phyloP scores from a whole-genome alignment of 1,284 basidiomycete genomes.

The Tilletiaria anomala region DNA sequence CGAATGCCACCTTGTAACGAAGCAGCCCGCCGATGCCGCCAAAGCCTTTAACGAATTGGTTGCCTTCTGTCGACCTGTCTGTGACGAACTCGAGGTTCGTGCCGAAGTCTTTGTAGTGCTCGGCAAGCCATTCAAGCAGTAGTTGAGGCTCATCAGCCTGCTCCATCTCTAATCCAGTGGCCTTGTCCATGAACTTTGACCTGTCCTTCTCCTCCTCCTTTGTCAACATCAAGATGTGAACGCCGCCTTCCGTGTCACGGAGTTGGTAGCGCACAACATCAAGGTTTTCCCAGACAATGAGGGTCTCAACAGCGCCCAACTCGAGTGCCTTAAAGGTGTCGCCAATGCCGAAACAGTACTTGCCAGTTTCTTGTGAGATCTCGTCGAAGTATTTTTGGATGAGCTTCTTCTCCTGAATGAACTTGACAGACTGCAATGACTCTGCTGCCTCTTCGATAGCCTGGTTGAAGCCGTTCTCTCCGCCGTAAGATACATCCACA shows the following conservation, averaged over 20 bases:
- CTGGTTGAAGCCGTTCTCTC: constrained; percentile 97
- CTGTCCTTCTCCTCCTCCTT: constrained; percentile 49
- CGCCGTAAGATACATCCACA: constrained; percentile 92
- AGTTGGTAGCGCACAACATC: constrained; percentile 33
- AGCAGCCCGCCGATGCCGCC: constrained; percentile 92
- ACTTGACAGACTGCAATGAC: constrained; percentile 93
- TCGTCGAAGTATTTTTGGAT: constrained; percentile 94
- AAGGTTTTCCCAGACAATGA: constrained; percentile 91
- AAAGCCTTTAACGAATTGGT: constrained; percentile 96
- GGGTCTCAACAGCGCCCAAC: constrained; percentile 86
- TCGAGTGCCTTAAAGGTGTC: constrained; percentile 95
- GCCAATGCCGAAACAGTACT: constrained; percentile 94
- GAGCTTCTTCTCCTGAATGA: constrained; percentile 87
- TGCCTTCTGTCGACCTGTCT: constrained; percentile 69
- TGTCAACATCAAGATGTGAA: constrained; percentile 28
- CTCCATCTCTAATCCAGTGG: constrained; percentile 92
- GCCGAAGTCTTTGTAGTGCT: constrained; percentile 95
- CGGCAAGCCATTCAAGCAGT: constrained; percentile 72
- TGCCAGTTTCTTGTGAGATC: constrained; percentile 92
- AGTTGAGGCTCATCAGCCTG: constrained; percentile 43
- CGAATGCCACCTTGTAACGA: constrained; percentile 42
- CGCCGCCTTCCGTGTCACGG: constrained; percentile 25
- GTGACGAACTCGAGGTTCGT: constrained; percentile 61
- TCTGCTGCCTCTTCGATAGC: constrained; percentile 94
- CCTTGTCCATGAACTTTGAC: constrained; percentile 86